Evolutionary conservation across 371 early-diverging fungal genomes (phyloP), one percentile per base, ranked within the genome.

Genomic region (Mortierella sp.): DNA sequence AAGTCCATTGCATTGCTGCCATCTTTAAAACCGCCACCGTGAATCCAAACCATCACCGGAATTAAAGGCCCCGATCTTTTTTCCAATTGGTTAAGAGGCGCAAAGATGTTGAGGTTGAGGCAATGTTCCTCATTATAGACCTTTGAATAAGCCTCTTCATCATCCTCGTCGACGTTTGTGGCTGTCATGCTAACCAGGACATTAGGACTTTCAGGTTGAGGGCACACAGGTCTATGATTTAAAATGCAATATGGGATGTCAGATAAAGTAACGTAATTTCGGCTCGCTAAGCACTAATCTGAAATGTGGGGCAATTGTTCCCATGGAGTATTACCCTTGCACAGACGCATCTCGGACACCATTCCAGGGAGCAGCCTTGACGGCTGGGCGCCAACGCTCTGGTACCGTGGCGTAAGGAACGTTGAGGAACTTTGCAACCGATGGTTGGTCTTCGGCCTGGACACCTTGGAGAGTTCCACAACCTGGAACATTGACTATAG

Each of bases 41-140:
- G 74, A 47, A 85, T 85, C 84, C 81, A 84, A 33, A 84, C 78
- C 77, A 84, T 74, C 40, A 84, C 84, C 0, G 84, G 84, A 10
- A 84, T 57, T 45, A 67, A 64, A 4, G 75, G 53, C 22, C 52
- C 24, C 36, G 21, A 40, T 4, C 52, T 61, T 33, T 22, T 61
- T 15, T 63, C 53, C 47, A 69, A 24, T 11, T 57, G 65, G 32
- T 66, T 61, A 24, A 68, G 53, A 4, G 85, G 85, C 1, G 60
- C 70, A 61, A 73, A 83, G 62, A 85, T 72, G 67, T 85, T 83
- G 55, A 83, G 72, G 67, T 84, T 76, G 19, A 85, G 74, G 50
- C 85, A 85, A 57, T 76, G 77, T 22, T 74, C 69, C 52, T 81
- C 82, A 47, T 40, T 72, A 60, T 66, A 76, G 33, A 70, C 53